Evolutionary conservation across 1,284 basidiomycete genomes (phyloP).

Genomic region (Cryptococcus deneoformans): DNA sequence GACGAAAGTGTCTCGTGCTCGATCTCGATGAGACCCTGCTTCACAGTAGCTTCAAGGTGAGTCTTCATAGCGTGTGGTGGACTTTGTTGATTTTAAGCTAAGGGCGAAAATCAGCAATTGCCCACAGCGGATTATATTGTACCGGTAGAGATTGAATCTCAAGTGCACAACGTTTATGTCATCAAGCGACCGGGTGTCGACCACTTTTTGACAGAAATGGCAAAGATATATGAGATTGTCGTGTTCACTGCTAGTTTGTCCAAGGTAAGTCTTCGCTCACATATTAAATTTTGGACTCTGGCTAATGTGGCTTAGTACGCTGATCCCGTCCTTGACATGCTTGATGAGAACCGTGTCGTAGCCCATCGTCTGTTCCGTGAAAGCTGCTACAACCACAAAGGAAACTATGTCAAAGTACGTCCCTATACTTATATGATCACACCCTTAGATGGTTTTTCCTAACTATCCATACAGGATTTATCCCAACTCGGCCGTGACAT

Average conservation of each 20-base stretch:
- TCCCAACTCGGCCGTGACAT: conserved; percentile 94
- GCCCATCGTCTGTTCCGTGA: conserved; percentile 96
- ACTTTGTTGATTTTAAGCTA: conserved; percentile 11
- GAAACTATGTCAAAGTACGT: conserved; percentile 95
- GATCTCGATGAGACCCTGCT: conserved; percentile 96
- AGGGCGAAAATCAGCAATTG: conserved; percentile 58
- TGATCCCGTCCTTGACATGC: conserved; percentile 95
- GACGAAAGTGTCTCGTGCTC: conserved; percentile 88
- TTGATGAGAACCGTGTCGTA: conserved; percentile 89
- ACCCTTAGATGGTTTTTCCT: neutral
- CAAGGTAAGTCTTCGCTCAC: conserved; percentile 61
- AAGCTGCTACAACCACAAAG: conserved; percentile 98
- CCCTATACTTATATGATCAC: neutral
- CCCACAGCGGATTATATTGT: conserved; percentile 97
- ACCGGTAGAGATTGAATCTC: conserved; percentile 97
- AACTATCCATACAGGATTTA: conserved; percentile 65
- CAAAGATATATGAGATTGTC: conserved; percentile 96
- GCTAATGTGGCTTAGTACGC: conserved; percentile 66
- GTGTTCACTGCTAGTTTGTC: conserved; percentile 97
- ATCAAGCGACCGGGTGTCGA: conserved; percentile 99
- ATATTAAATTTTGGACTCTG: neutral
- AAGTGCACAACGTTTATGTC: conserved; percentile 98
- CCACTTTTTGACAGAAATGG: conserved; percentile 97
- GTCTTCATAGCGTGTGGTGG: conserved; percentile 16
- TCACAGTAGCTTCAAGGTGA: conserved; percentile 87